Percentiles rank a stretch among this genome's conserved stretches.
These are phyloP conservation scores for Rhypophila decipiens DNA, from an alignment of 495 filamentous ascomycete species.

Conservation along the genomic window DNA sequence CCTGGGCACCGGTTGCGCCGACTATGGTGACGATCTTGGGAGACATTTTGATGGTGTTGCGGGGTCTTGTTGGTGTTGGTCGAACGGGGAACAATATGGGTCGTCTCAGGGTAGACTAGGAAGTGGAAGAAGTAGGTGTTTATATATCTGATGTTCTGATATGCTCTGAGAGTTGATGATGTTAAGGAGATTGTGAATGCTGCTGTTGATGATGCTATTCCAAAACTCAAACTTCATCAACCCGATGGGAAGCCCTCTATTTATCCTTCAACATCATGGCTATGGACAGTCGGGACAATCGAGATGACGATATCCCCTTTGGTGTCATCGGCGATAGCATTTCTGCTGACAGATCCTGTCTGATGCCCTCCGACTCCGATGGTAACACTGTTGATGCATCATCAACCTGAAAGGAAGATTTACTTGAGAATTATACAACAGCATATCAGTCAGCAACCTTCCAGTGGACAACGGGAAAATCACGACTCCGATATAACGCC, in stretches of 20 bases:
- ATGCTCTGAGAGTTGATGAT: background rate
- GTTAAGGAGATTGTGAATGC: background rate
- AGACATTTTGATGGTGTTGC: conserved; percentile 5
- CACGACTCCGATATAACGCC: no score
- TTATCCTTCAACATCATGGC: background rate
- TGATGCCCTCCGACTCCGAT: no score
- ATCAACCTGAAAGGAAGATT: no score
- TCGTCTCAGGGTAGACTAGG: background rate
- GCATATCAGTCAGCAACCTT: no score
- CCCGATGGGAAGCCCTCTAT: background rate
- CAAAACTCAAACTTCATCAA: background rate
- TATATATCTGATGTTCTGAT: background rate
- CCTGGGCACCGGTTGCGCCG: conserved; percentile 60
- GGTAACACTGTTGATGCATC: no score
- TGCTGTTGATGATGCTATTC: background rate
- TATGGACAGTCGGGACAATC: no score
- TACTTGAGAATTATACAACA: no score
- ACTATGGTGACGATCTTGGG: conserved; percentile 49
- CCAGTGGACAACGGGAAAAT: no score
- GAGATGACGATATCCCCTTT: no score
- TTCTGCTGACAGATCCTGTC: no score
- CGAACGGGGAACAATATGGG: background rate
- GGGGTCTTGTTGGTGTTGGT: background rate
- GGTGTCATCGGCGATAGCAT: no score
- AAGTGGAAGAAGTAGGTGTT: background rate